Evolutionary conservation across 1,284 basidiomycete species (phyloP).

Genomic region (Pseudozyma thailandica): DNA sequence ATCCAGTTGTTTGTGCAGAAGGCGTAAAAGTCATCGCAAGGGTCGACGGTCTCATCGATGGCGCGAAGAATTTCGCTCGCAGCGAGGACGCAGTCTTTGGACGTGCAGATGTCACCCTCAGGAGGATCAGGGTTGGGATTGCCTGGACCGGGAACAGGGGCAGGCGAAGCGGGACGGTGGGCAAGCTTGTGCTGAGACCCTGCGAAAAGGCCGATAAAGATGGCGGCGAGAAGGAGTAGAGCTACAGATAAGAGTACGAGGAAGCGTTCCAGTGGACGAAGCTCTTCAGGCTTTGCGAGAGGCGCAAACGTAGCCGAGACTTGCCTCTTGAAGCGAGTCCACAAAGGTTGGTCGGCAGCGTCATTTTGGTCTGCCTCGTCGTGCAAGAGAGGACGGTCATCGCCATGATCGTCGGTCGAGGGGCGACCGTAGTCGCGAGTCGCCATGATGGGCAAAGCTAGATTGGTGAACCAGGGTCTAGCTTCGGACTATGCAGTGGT

Average conservation of each 20-base stretch:
- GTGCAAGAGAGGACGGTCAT: slow-evolving; percentile 39
- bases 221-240: slow-evolving; percentile 81
- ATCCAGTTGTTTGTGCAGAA: slow-evolving; percentile 73
- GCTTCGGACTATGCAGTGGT: neutral
- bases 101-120: slow-evolving; percentile 74
- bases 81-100: slow-evolving; percentile 82
- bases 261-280: slow-evolving; percentile 85
- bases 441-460: slow-evolving; percentile 15
- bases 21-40: slow-evolving; percentile 94
- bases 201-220: slow-evolving; percentile 87
- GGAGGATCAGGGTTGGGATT: slow-evolving; percentile 61
- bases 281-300: slow-evolving; percentile 73
- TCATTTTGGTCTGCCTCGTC: slow-evolving; percentile 4
- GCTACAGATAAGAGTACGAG: slow-evolving; percentile 80
- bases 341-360: slow-evolving; percentile 18
- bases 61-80: slow-evolving; percentile 83
- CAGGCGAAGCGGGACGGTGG: slow-evolving; percentile 56
- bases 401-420: slow-evolving; percentile 44
- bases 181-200: slow-evolving; percentile 69
- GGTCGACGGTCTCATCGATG: slow-evolving; percentile 84
- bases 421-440: slow-evolving; percentile 47
- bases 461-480: no score
- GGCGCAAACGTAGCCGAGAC: slow-evolving; percentile 48
- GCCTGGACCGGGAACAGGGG: slow-evolving; percentile 34
- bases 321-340: slow-evolving; percentile 40